Conservation (phyloP, 768 basidiomycete species). For the Scleroderma citrinum region DNA sequence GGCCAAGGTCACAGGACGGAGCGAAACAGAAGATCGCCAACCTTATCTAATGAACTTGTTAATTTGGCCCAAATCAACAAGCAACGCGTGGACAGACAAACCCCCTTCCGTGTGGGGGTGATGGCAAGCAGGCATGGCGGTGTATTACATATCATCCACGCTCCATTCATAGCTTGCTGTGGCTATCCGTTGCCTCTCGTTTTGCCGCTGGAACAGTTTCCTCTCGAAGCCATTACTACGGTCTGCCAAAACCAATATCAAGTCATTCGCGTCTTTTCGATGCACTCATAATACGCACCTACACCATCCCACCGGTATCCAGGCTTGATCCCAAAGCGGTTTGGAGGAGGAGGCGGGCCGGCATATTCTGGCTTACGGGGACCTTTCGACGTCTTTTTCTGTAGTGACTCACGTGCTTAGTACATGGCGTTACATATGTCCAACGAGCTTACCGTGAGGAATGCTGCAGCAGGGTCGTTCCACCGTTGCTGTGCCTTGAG, state of each 20-base stretch:
- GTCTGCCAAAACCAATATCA: slow-evolving; percentile 42
- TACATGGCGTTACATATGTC: not conserved
- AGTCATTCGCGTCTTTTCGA: not conserved
- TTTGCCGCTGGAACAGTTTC: slow-evolving; percentile 80
- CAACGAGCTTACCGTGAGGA: slow-evolving; percentile 64
- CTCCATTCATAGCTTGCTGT: slow-evolving; percentile 81
- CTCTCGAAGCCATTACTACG: slow-evolving; percentile 93
- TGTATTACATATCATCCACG: slow-evolving; percentile 82
- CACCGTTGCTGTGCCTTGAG: slow-evolving; percentile 76
- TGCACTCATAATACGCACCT: slow-evolving; percentile 43
- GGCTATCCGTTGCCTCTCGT: slow-evolving; percentile 64
- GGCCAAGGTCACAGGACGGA: not conserved
- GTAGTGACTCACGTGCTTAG: slow-evolving; percentile 8
- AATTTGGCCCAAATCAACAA: not conserved
- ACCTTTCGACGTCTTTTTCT: slow-evolving; percentile 75
- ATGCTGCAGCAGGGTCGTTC: slow-evolving; percentile 98
- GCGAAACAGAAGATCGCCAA: not conserved
- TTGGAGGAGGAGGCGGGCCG: slow-evolving; percentile 87
- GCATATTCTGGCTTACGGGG: slow-evolving; percentile 79
- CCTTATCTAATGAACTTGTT: not conserved
- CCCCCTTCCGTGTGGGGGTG: not conserved
- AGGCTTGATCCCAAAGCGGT: slow-evolving; percentile 91
- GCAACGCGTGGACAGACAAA: not conserved
- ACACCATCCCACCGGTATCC: slow-evolving; percentile 99
- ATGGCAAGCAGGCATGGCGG: not conserved